These are phyloP conservation scores for Aquilaria yunnanensis DNA, from an alignment of 345 rosid genomes.

Conservation along the genomic window DNA sequence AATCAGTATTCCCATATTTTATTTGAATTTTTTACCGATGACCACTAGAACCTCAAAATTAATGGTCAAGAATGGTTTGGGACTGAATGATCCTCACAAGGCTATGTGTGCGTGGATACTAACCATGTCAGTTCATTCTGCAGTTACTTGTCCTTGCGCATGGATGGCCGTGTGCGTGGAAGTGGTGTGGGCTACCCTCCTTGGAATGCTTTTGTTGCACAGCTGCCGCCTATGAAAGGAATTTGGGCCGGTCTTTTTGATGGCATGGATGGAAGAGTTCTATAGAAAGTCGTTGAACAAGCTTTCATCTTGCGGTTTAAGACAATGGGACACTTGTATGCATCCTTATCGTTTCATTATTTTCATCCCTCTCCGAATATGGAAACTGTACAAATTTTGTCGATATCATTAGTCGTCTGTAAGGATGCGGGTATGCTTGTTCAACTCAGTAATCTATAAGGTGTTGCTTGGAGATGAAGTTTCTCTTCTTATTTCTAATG, in stretches of 20 bases:
- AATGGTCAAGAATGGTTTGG: not conserved
- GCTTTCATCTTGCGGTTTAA: too few relatives aligned
- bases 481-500: too few relatives aligned
- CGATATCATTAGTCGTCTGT: too few relatives aligned
- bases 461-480: too few relatives aligned
- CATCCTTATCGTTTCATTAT: too few relatives aligned
- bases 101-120: not conserved
- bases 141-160: constrained; percentile 79
- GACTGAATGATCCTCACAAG: not conserved
- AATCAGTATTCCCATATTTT: not conserved
- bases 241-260: constrained; percentile 93
- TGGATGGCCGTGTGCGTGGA: constrained; percentile 95
- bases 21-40: not conserved
- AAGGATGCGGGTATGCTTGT: too few relatives aligned
- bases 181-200: constrained; percentile 97
- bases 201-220: constrained; percentile 94
- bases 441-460: too few relatives aligned
- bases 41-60: not conserved
- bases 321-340: too few relatives aligned
- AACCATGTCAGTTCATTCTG: constrained; percentile 11
- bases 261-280: constrained; percentile 91
- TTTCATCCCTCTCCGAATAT: too few relatives aligned
- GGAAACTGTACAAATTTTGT: too few relatives aligned
- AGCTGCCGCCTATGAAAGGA: constrained; percentile 85
- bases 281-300: constrained; percentile 10